Base-by-base conservation (phyloP, 192 early-diverging fungal genomes). In the Diversispora epigaea region DNA sequence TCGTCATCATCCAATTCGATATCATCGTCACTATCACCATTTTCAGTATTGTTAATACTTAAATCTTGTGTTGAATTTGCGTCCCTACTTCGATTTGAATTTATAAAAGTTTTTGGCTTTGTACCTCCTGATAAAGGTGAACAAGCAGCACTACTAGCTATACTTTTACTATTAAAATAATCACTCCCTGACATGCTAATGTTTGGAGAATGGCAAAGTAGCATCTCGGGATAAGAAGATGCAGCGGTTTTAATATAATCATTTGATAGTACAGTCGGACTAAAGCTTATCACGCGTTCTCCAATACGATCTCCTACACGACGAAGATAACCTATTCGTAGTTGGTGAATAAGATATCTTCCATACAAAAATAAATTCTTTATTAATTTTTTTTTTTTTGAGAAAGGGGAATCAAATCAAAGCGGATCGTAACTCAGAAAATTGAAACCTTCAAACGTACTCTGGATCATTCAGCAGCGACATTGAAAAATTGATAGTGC, bases 271-370 rank as follows among this genome's bases (percentile, higher is more conserved):
- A 82, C 81, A 22, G 77, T 81, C 2, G 85, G 68, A 68, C 82
- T 83, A 63, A 93, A 92, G 3, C 89, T 87, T 75, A 93, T 85
- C 55, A 93, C 82, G n/a, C 91, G 90, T 71, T 89, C 89, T 4
- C 86, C 91, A 4, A 83, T 82, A 11, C 89, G 86, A 78, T 93
- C 92, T 77, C 91, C 91, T 14, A 91, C 80, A 19, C 88, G 86
- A 40, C 82, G 73, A 55, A 93, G 77, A 77, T 91, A 91, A 68
- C 89, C 86, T 11, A 93, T 84, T n/a, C 91, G 88, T 57, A 92
- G 85, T 76, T 88, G 86, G 77, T 94, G 90, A 69, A 94, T 86
- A 25, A 94, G 81, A 80, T 88, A 94, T 19, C 73, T 75, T 61
- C 49, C 25, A 32, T 32, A 32, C 25, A 32, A 32, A 32, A 32